phyloP scores from a whole-genome alignment of 768 basidiomycete species.

The Flagelloscypha sp. region DNA sequence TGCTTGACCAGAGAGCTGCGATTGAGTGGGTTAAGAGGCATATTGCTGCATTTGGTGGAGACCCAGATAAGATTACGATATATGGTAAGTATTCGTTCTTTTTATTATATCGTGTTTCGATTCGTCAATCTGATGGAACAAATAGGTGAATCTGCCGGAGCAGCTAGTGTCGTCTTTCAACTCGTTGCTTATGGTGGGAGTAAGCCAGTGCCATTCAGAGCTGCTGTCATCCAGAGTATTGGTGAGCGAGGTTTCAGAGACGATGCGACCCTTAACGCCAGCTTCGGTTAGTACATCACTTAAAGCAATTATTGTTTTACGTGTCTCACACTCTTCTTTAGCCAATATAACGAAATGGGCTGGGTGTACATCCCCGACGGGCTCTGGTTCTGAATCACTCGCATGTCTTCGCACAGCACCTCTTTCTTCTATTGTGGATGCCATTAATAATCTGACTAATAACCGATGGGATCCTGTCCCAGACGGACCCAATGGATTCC shows the following conservation, averaged over 20 bases:
- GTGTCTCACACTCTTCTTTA: not conserved
- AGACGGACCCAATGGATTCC: conserved; percentile 21
- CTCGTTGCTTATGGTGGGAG: conserved; percentile 24
- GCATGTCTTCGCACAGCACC: conserved; percentile 29
- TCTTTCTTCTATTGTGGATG: conserved; percentile 27
- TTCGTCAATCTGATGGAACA: not conserved
- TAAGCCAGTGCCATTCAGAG: conserved; percentile 28
- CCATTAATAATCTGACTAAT: conserved; percentile 27
- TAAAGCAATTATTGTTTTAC: not conserved
- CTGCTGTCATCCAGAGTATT: conserved; percentile 35
- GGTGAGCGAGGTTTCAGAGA: conserved; percentile 30
- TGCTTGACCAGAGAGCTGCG: conserved; percentile 27
- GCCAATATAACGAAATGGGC: conserved; percentile 21
- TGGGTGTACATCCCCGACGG: conserved; percentile 21
- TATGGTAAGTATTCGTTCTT: not conserved
- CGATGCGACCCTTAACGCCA: conserved; percentile 18
- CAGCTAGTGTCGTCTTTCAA: conserved; percentile 25
- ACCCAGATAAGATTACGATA: conserved; percentile 18
- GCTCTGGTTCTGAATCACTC: conserved; percentile 20
- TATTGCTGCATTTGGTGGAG: conserved; percentile 21
- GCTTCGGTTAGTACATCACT: conserved; percentile 25
- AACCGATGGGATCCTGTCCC: conserved; percentile 22
- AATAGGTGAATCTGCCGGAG: conserved; percentile 20
- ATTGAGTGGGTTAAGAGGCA: conserved; percentile 28
- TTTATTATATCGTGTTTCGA: not conserved